Evolutionary conservation across 2,329 filamentous ascomycete genomes (phyloP).

Genomic region (Exserohilum turcica): DNA sequence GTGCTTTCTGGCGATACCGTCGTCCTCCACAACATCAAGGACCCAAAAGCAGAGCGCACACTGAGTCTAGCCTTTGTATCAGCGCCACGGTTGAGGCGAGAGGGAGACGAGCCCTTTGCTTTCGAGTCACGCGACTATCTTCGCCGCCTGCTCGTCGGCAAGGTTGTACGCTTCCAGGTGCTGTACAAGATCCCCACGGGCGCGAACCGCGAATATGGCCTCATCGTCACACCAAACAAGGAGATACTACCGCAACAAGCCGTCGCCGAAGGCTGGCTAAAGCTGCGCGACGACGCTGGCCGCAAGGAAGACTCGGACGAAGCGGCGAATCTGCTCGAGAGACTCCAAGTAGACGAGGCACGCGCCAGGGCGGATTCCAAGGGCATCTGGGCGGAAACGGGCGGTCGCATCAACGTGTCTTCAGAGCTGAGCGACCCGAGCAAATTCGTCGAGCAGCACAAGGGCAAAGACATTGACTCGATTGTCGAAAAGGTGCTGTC

Average conservation of each 20-base stretch:
- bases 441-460: conserved; percentile 78
- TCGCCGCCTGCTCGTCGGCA: conserved; percentile 81
- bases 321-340: conserved; percentile 71
- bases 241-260: conserved; percentile 74
- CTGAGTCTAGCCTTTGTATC: conserved; percentile 92
- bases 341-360: conserved; percentile 75
- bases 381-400: conserved; percentile 76
- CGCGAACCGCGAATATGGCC: conserved; percentile 83
- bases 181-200: conserved; percentile 84
- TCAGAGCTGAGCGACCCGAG: conserved; percentile 81
- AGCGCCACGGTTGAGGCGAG: conserved; percentile 82
- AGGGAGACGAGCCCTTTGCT: conserved; percentile 89
- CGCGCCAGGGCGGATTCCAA: conserved; percentile 78
- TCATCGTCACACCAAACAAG: conserved; percentile 76
- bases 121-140: conserved; percentile 96
- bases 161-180: conserved; percentile 81
- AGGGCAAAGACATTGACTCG: conserved; percentile 77
- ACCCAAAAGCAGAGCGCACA: conserved; percentile 80
- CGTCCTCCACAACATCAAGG: conserved; percentile 78
- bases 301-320: conserved; percentile 87
- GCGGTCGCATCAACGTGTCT: conserved; percentile 71
- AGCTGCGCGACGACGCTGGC: conserved; percentile 91
- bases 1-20: conserved; percentile 93
- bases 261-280: conserved; percentile 88
- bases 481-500: conserved; percentile 90